Evolutionary conservation across 148 eudicot genomes (phyloP), one percentile per base, ranked within the genome.

Genomic region (Rhododendron henanense): DNA sequence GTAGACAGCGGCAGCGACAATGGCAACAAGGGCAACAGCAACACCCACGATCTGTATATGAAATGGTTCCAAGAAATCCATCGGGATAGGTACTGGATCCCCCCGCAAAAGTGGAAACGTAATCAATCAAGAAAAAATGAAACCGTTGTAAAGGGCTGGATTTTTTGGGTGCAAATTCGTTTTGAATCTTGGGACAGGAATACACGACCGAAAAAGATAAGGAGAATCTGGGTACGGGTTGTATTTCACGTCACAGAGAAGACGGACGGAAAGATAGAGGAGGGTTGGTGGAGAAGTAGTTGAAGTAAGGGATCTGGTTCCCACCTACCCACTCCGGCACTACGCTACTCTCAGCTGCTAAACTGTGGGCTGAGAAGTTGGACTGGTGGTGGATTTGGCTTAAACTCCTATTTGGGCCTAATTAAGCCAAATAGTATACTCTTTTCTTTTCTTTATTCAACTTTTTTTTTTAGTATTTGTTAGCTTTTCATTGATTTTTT

Each of bases 1-100:
- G 75, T 69, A 90, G 79, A 84, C 90, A 57, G 94, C 93, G 79
- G 92, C 90, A 44, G 90, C 92, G 86, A 91, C 88, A 88, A 93
- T 92, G 69, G 92, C 99, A 79, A 91, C 87, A 85, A 91, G 85
- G 31, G 96, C 92, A 10, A 95, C 94, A 78, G 92, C 95, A 88
- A 92, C 88, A 83, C 92, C 94, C 79, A 94, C 44, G 84, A 94
- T 87, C 85, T 93, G 95, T 87, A 88, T 91, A 86, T 95, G 94
- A 39, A 88, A 55, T 4, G 87, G 44, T 87, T 88, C 89, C 81
- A 92, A 67, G 81, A 92, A 90, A 80, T 92, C 96, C 99, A 96
- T 96, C 81, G 65, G 23, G 2, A 48, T 50, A 3, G 57, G 61
- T n/a, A 25, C 82, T 28, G 13, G 59, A 48, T 14, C 6, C 23